These are phyloP conservation scores for Narthecium ossifragum DNA, from an alignment of 106 monocot genomes.

Conservation along the genomic window DNA sequence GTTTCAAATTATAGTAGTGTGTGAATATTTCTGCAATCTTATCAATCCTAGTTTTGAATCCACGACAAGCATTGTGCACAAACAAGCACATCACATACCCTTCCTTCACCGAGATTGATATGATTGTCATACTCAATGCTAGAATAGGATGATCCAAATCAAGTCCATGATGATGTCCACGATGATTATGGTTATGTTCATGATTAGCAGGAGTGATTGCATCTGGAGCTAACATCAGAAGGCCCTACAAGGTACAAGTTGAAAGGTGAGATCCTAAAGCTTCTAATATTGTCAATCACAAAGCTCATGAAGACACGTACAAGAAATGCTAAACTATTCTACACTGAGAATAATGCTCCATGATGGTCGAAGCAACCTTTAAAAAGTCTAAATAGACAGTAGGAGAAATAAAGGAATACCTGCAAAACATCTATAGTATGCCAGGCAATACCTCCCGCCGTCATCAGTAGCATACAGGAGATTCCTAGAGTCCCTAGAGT, in stretches of 20 bases:
- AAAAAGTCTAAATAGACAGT: background rate
- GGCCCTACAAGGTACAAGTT: slow-evolving; percentile 35
- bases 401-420: slow-evolving; percentile 19
- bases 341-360: background rate
- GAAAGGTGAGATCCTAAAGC: background rate
- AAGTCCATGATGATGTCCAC: slow-evolving; percentile 82
- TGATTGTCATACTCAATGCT: slow-evolving; percentile 74
- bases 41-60: too few relatives aligned
- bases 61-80: background rate
- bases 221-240: slow-evolving; percentile 51
- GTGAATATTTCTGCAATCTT: background rate
- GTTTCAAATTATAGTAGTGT: background rate
- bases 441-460: slow-evolving; percentile 94
- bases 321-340: background rate
- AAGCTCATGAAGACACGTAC: background rate
- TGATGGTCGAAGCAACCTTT: background rate
- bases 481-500: slow-evolving; percentile 86
- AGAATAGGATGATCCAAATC: slow-evolving; percentile 88
- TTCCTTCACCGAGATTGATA: slow-evolving; percentile 92
- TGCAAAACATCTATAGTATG: slow-evolving; percentile 86
- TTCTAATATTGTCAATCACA: background rate
- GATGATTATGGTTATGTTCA: slow-evolving; percentile 38
- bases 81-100: slow-evolving; percentile 52
- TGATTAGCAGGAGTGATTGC: slow-evolving; percentile 33
- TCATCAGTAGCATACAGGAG: slow-evolving; percentile 85